Conservation (phyloP, 1,284 basidiomycete species). For the Puccinia brachypodii region DNA sequence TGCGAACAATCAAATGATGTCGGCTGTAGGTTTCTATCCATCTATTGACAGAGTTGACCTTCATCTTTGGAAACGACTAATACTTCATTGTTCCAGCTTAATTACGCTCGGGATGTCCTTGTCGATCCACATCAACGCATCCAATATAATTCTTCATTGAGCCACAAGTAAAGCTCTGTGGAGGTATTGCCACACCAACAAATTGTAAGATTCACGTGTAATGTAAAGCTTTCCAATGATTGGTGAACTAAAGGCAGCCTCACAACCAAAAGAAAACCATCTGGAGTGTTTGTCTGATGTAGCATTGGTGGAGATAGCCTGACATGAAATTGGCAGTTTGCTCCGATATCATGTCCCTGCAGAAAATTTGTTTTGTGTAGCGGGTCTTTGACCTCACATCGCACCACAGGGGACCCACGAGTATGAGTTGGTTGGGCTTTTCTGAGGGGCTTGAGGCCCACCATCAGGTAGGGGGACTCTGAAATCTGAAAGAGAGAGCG, state of each 20-base stretch:
- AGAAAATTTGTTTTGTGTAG: too few species aligned
- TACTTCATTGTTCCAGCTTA: background rate
- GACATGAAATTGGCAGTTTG: too few species aligned
- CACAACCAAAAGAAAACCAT: background rate
- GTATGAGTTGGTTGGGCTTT: too few species aligned
- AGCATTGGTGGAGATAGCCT: background rate
- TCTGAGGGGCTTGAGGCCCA: too few species aligned
- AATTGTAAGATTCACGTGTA: background rate
- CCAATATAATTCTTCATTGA: background rate
- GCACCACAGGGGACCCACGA: too few species aligned
- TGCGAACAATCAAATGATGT: background rate
- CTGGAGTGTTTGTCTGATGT: slow-evolving; percentile 1
- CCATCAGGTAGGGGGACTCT: too few species aligned
- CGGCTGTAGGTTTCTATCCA: background rate
- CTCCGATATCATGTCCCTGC: too few species aligned
- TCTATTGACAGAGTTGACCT: background rate
- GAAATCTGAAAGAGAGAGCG: too few species aligned
- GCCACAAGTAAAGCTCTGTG: too few species aligned
- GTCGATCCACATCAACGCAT: background rate
- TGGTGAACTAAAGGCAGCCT: background rate
- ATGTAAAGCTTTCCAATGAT: background rate
- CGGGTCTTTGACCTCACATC: too few species aligned
- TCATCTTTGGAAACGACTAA: background rate
- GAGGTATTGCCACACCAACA: background rate
- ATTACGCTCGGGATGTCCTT: background rate